Evolutionary conservation across 2,329 filamentous ascomycete species (phyloP), one percentile per base, ranked within the genome.

Genomic region (Fusarium decemcellulare): DNA sequence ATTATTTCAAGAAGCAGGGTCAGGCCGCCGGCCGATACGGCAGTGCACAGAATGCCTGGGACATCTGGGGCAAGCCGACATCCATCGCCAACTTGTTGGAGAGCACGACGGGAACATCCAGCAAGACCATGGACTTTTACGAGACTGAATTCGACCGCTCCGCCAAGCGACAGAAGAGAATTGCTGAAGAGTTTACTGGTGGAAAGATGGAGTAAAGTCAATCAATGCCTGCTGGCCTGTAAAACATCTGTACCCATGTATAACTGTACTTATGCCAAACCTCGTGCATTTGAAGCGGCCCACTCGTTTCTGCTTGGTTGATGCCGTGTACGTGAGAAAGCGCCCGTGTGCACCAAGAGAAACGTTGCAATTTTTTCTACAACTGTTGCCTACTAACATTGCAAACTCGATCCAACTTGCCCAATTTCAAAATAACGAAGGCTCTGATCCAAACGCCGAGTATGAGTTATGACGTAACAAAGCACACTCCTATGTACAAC

Each of bases 141-240:
- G 79, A 78, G 68, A 76, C 79, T 8, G 82, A 84, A 60, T 77
- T 78, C 54, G 80, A 81, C 58, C 82, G 82, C 65, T 87, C 86
- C 18, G 80, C 81, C 16, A 81, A 81, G 78, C 79, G 87, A 61
- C 87, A 88, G 76, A 88, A 86, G 81, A 80, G 76, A 51, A 84
- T 89, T 59, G 83, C 87, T 4, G 88, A 90, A 76, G 86, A 88
- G 77, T 80, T 90, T 63, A 89, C 87, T 23, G 88, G 88, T 55
- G 87, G 87, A 64, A 88, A 87, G 79, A 84, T 89, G 80, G 82
- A 83, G 61, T 80, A 78, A 36, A 52, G 30, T 46, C 36, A 34
- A 36, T 57, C 30, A 34, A 36, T 58, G 23, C 56, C 50, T n/a
- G 15, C 51, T 53, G 61, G 53, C 48, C 61, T 76, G 72, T 75